Conservation (phyloP, 106 monocot genomes). For the Phalaenopsis equestris region DNA sequence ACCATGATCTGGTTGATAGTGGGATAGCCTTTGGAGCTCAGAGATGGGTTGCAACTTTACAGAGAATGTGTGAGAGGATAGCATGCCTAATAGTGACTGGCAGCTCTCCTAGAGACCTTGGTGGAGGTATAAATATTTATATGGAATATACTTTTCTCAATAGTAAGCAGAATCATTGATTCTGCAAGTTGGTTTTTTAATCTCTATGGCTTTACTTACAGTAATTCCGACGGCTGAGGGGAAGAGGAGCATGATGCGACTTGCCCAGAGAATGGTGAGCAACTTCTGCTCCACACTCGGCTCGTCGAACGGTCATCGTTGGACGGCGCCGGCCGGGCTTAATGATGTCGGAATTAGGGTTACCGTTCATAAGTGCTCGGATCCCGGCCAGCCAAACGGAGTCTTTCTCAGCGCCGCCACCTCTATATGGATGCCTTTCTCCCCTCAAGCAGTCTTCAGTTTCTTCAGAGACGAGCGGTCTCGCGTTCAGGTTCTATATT, state of each 20-base stretch:
- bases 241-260: constrained; percentile 68
- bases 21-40: constrained; percentile 48
- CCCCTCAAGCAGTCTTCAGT: constrained; percentile 63
- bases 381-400: constrained; percentile 65
- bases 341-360: constrained; percentile 72
- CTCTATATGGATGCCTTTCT: constrained; percentile 69
- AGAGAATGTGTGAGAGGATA: constrained; percentile 41
- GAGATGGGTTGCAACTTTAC: constrained; percentile 41
- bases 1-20: constrained; percentile 32
- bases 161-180: neutral
- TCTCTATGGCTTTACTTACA: neutral
- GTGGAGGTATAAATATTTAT: constrained; percentile 27
- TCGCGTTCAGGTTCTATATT: constrained; percentile 57
- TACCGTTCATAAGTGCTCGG: constrained; percentile 52
- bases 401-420: constrained; percentile 75
- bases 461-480: constrained; percentile 72
- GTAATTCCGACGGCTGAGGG: constrained; percentile 40
- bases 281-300: constrained; percentile 54
- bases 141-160: constrained; percentile 28
- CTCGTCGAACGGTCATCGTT: constrained; percentile 31
- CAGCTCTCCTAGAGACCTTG: constrained; percentile 31
- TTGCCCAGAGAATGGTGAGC: constrained; percentile 65
- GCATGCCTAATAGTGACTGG: constrained; percentile 25
- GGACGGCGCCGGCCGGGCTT: constrained; percentile 60
- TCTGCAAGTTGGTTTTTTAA: neutral